Conservation (phyloP, 768 basidiomycete genomes). For the Leccinum subgranulosum region DNA sequence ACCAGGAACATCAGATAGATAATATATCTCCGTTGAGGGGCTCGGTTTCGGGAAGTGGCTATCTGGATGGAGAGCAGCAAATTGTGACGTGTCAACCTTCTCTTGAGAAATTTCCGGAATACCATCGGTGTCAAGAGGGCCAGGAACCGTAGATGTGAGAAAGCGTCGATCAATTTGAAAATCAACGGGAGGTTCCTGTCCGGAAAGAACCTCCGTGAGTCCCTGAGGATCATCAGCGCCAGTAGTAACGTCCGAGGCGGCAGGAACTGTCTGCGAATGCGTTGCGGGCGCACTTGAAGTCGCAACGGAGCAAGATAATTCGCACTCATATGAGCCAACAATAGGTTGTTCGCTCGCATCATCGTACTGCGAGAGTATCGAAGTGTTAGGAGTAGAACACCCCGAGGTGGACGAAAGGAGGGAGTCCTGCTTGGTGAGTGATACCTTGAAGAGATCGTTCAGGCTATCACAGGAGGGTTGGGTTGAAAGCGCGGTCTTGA, state of each 20-base stretch:
- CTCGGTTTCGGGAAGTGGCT: background rate
- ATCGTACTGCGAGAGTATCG: slow-evolving; percentile 18
- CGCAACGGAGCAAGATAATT: background rate
- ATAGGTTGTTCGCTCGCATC: slow-evolving; percentile 9
- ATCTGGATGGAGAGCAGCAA: background rate
- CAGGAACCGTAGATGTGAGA: background rate
- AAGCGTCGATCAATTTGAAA: background rate
- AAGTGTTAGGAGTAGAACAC: slow-evolving; percentile 24
- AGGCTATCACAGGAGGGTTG: slow-evolving; percentile 21
- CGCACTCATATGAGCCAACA: background rate
- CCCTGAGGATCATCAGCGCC: background rate
- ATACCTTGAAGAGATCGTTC: slow-evolving; percentile 15
- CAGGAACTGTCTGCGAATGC: background rate
- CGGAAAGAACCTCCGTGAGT: background rate
- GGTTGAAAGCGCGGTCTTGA: slow-evolving; percentile 24
- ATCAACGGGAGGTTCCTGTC: background rate
- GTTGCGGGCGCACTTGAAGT: background rate
- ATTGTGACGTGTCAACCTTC: background rate
- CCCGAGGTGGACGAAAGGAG: slow-evolving; percentile 17
- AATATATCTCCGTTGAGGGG: background rate
- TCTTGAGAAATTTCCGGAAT: background rate
- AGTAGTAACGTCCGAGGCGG: background rate
- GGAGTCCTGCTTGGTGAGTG: slow-evolving; percentile 17
- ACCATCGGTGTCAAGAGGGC: background rate
- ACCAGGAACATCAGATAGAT: background rate